These are phyloP conservation scores for Talaromyces trachyspermus DNA, from an alignment of 495 filamentous ascomycete species.

Conservation along the genomic window DNA sequence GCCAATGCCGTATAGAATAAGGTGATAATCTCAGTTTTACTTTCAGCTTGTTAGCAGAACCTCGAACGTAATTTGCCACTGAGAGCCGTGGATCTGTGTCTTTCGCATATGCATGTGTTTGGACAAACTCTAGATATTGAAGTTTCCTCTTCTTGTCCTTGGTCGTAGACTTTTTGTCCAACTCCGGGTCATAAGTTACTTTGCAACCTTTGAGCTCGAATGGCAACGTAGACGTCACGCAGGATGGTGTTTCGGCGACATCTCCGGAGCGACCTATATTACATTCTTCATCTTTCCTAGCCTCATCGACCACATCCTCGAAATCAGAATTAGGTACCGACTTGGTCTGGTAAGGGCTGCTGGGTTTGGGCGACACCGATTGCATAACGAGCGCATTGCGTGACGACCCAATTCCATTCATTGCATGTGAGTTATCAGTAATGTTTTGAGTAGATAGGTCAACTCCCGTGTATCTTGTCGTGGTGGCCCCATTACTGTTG, in stretches of 20 bases:
- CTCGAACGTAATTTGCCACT: conserved; percentile 51
- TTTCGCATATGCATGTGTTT: conserved; percentile 55
- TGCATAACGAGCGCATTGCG: not conserved
- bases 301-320: no score
- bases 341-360: conserved; percentile 44
- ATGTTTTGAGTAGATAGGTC: not conserved
- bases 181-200: conserved; percentile 67
- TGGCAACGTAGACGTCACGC: not conserved
- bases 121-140: conserved; percentile 63
- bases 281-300: no score
- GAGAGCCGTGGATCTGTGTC: conserved; percentile 71
- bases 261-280: conserved; percentile 11
- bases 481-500: not conserved
- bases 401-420: not conserved
- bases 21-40: conserved; percentile 66
- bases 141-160: conserved; percentile 64
- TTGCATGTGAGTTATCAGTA: not conserved
- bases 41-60: conserved; percentile 59
- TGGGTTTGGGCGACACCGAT: conserved; percentile 55
- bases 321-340: no score
- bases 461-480: not conserved
- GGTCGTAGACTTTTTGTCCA: conserved; percentile 51
- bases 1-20: conserved; percentile 68
- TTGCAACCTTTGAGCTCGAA: conserved; percentile 51
- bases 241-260: not conserved